These are phyloP conservation scores for Kockovaella imperatae DNA, from an alignment of 768 basidiomycete species.

Conservation along the genomic window DNA sequence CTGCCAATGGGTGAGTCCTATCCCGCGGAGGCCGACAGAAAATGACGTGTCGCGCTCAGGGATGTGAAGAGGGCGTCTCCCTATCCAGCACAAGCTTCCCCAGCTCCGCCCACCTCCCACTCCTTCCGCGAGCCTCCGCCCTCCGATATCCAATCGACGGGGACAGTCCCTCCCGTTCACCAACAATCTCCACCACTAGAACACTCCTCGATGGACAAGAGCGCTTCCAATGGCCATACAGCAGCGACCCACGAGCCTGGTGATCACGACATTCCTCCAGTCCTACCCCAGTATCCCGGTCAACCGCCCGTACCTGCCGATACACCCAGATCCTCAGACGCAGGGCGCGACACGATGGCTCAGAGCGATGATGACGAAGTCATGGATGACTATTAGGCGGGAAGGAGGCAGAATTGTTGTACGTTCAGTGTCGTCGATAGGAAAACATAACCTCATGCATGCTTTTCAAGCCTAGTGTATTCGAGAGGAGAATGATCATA, in stretches of 20 bases:
- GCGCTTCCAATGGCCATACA: not conserved
- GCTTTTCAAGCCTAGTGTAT: not conserved
- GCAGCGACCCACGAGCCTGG: not conserved
- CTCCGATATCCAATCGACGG: not conserved
- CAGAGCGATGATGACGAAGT: conserved; percentile 8
- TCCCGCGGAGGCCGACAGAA: no score
- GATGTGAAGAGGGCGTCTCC: not conserved
- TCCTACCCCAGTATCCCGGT: no score
- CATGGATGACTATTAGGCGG: conserved; percentile 6
- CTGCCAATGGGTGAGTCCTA: no score
- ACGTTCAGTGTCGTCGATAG: not conserved
- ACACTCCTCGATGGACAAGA: not conserved
- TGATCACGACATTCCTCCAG: not conserved
- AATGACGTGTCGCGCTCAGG: not conserved
- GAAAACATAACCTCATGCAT: not conserved
- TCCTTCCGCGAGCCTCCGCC: not conserved
- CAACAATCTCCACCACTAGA: not conserved
- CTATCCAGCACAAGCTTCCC: not conserved
- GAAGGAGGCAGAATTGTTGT: not conserved
- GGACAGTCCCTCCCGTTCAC: not conserved
- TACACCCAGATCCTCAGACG: not conserved
- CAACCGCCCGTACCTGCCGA: no score
- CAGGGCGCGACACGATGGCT: not conserved
- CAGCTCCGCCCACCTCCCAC: not conserved
- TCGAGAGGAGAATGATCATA: not conserved